Evolutionary conservation across 208 protist species (phyloP), one percentile per base, ranked within the genome.

Genomic region (Leptomonas pyrrhocoris): DNA sequence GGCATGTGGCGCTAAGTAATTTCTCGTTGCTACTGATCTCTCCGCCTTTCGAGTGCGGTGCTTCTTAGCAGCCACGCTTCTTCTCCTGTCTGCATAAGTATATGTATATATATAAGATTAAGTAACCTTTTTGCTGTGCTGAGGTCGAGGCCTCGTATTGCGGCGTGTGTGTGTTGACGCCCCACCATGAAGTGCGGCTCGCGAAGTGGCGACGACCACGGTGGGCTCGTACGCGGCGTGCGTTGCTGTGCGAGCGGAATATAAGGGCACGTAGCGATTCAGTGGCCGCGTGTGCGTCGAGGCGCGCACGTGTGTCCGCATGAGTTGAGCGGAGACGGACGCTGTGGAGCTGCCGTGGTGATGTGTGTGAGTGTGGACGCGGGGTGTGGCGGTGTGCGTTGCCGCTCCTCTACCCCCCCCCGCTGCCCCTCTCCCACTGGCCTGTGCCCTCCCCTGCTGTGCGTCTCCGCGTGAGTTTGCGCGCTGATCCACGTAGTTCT

Each of bases 401-500:
- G 19, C 46, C 19, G 46, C 21, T 19, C 46, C 46, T 50, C 46
- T 25, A 8, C 50, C 9, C 9, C 50, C 25, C 30, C 16, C 21
- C 53, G 15, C 31, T 31, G 53, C 53, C 15, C 8, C 15, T 46
- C 27, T 21, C 34, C 21, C 55, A 30, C 55, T 13, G 8, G 27
- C 15, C 15, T 31, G 9, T 45, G 6, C 31, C 13, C 25, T 40
- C 53, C 25, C 53, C 25, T n/a, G 55, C 55, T 61, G 55, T 15
- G 36, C 30, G 30, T 23, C 55, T 23, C 55, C 36, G 38, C 55
- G 55, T 46, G 55, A 34, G 55, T 45, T 40, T 61, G 55, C 55
- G 55, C 55, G 36, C 27, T 46, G 55, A 61, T 48, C 21, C 36
- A 6, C 38, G 55, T 43, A 46, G n/a, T 13, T 61, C 18, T 30